phyloP scores from a whole-genome alignment of 202 grass and related monocot genomes.

The Saccharum hybrid region DNA sequence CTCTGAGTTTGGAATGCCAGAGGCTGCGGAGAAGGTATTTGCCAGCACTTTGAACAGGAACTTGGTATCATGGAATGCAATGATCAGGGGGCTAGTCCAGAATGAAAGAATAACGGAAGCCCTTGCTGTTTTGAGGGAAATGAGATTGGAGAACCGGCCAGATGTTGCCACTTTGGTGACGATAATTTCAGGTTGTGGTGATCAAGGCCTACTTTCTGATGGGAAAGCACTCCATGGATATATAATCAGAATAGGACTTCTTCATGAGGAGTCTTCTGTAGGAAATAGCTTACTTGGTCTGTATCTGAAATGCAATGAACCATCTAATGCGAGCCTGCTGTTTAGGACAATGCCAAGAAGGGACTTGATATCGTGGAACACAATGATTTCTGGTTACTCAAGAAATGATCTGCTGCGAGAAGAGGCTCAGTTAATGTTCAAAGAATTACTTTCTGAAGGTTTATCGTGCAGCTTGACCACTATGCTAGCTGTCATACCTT shows the following conservation, averaged over 20 bases:
- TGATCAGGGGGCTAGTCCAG: constrained; percentile 69
- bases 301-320: constrained; percentile 63
- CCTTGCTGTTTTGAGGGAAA: constrained; percentile 52
- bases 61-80: constrained; percentile 77
- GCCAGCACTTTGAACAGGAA: constrained; percentile 49
- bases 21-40: constrained; percentile 57
- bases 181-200: constrained; percentile 60
- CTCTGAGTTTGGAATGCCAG: constrained; percentile 44
- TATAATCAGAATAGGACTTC: constrained; percentile 47
- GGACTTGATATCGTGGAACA: constrained; percentile 87
- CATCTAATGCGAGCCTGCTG: constrained; percentile 44
- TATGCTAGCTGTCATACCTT: constrained; percentile 65
- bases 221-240: constrained; percentile 72
- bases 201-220: constrained; percentile 52
- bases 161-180: constrained; percentile 66
- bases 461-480: constrained; percentile 56
- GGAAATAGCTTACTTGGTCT: constrained; percentile 73
- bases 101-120: constrained; percentile 49
- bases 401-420: constrained; percentile 41
- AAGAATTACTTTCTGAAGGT: constrained; percentile 52
- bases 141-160: constrained; percentile 54
- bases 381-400: constrained; percentile 71
- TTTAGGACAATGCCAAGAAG: constrained; percentile 67
- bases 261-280: constrained; percentile 40
- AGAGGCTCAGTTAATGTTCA: constrained; percentile 57